Evolutionary conservation across 495 filamentous ascomycete genomes (phyloP).

Genomic region (Penicillium diatomitis): DNA sequence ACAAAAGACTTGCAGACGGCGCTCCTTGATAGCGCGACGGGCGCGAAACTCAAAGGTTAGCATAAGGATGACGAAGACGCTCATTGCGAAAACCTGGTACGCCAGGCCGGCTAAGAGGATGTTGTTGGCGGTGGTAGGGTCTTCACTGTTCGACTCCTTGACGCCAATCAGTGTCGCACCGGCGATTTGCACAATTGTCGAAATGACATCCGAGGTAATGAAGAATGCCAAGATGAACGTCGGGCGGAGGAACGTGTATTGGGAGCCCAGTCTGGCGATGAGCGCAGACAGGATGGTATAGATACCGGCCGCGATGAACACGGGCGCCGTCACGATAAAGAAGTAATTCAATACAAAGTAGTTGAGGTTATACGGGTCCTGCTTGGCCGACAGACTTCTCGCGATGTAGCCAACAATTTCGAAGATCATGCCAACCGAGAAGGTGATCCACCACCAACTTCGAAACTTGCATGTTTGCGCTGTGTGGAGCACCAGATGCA

Average conservation of each 20-base stretch:
- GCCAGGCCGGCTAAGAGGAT: slow-evolving; percentile 43
- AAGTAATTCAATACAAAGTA: slow-evolving; percentile 52
- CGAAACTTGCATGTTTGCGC: slow-evolving; percentile 3
- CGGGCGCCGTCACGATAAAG: slow-evolving; percentile 49
- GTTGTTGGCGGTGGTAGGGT: slow-evolving; percentile 37
- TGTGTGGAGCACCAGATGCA: slow-evolving; percentile 6
- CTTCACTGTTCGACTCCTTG: slow-evolving; percentile 27
- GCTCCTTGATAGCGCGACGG: slow-evolving; percentile 2
- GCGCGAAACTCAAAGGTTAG: slow-evolving; percentile 14
- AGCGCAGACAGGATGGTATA: slow-evolving; percentile 41
- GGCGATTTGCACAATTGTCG: slow-evolving; percentile 41
- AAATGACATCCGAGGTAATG: slow-evolving; percentile 38
- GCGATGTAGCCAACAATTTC: slow-evolving; percentile 39
- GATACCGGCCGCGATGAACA: slow-evolving; percentile 45
- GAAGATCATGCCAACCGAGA: slow-evolving; percentile 39
- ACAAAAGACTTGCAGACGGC: slow-evolving; percentile 3
- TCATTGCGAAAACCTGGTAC: slow-evolving; percentile 41
- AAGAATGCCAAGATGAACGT: slow-evolving; percentile 16
- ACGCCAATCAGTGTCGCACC: slow-evolving; percentile 43
- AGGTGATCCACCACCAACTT: slow-evolving; percentile 25
- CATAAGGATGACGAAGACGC: slow-evolving; percentile 35
- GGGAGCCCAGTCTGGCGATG: slow-evolving; percentile 20
- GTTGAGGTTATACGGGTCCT: slow-evolving; percentile 39
- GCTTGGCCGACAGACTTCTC: slow-evolving; percentile 27
- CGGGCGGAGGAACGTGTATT: slow-evolving; percentile 18